phyloP scores from a whole-genome alignment of 208 protist genomes.

The Novymonas esmeraldas region DNA sequence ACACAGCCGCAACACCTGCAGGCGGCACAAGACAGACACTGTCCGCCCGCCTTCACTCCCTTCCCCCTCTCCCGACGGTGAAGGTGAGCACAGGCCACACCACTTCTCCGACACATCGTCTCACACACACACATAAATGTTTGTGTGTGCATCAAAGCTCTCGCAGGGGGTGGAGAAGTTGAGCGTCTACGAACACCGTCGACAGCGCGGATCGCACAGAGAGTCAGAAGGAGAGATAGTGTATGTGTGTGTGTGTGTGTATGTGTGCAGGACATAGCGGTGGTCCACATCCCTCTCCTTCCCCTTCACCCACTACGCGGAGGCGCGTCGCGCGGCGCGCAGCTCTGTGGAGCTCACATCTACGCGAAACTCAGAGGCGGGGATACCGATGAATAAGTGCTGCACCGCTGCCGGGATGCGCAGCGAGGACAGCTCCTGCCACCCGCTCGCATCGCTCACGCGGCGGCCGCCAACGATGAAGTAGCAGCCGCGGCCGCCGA shows the following conservation, averaged over 20 bases:
- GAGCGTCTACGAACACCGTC: too few relatives aligned
- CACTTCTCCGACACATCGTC: too few relatives aligned
- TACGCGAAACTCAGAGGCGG: conserved; percentile 54
- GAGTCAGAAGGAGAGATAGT: neutral
- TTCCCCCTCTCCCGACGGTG: neutral
- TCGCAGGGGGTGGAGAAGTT: too few relatives aligned
- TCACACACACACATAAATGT: too few relatives aligned
- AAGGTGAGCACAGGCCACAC: too few relatives aligned
- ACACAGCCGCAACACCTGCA: too few relatives aligned
- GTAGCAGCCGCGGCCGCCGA: conserved; percentile 36
- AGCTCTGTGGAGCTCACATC: conserved; percentile 80
- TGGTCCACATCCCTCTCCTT: neutral
- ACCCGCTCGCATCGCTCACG: conserved; percentile 21
- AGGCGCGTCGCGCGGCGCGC: conserved; percentile 22
- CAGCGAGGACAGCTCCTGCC: conserved; percentile 49
- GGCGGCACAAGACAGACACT: neutral
- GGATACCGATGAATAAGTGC: conserved; percentile 59
- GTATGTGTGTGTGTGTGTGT: neutral
- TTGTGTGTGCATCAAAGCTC: too few relatives aligned
- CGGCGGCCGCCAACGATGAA: conserved; percentile 52
- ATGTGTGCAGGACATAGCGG: neutral
- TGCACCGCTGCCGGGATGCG: conserved; percentile 37
- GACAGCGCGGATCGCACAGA: too few relatives aligned
- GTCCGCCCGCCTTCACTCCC: neutral
- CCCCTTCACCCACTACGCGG: neutral